Evolutionary conservation across 2,329 filamentous ascomycete genomes (phyloP).

Genomic region (Aspergillus tanneri): DNA sequence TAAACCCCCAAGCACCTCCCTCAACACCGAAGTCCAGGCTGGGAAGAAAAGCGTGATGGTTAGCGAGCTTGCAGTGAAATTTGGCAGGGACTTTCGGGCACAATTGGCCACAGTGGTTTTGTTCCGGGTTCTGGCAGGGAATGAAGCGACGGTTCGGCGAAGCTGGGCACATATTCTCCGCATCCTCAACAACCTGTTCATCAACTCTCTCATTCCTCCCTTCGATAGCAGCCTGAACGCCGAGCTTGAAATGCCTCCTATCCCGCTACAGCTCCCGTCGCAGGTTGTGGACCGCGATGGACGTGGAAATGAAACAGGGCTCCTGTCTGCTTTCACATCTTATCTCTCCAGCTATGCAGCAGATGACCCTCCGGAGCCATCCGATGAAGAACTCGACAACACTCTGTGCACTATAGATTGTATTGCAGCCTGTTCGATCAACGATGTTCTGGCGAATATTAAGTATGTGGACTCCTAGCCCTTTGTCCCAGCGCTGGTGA

Average conservation of each 20-base stretch:
- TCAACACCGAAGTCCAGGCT: constrained; percentile 95
- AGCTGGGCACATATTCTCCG: constrained; percentile 67
- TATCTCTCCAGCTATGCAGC: constrained; percentile 99
- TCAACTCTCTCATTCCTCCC: constrained; percentile 86
- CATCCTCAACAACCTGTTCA: constrained; percentile 93
- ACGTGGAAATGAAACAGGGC: constrained; percentile 73
- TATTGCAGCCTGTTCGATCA: constrained; percentile 83
- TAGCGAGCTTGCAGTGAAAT: constrained; percentile 92
- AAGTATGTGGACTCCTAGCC: constrained; percentile 54
- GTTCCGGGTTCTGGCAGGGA: constrained; percentile 85
- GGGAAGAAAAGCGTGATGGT: constrained; percentile 96
- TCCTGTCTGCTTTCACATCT: constrained; percentile 91
- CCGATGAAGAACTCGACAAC: constrained; percentile 94
- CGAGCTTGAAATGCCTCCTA: constrained; percentile 70
- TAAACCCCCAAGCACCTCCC: constrained; percentile 71
- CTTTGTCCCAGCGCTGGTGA: constrained; percentile 17
- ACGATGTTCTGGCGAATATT: constrained; percentile 78
- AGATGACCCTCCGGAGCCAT: constrained; percentile 95
- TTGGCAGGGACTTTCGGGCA: constrained; percentile 88
- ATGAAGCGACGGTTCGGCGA: constrained; percentile 71
- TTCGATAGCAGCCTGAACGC: constrained; percentile 68
- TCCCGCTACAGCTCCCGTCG: constrained; percentile 85
- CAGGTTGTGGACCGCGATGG: constrained; percentile 88
- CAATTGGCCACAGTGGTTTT: constrained; percentile 93
- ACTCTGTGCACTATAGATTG: constrained; percentile 94